Evolutionary conservation across 345 rosid genomes (phyloP).

Genomic region (Lepidium didymum): DNA sequence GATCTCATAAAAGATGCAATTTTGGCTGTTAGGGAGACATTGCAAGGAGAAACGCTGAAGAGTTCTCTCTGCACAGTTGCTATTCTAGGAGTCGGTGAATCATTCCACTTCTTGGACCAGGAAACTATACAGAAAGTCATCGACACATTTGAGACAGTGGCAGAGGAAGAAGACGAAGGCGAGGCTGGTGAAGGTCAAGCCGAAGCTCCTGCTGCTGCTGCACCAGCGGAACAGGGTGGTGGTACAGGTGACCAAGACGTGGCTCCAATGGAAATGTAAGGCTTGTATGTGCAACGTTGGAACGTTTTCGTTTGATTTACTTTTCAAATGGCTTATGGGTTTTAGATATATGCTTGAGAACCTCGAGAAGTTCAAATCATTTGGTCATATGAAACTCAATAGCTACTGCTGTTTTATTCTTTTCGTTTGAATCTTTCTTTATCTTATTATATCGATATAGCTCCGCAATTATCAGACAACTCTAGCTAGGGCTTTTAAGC

Average conservation of each 20-base stretch:
- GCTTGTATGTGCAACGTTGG: conserved; percentile 10
- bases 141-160: conserved; percentile 69
- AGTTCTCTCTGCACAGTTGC: conserved; percentile 90
- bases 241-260: conserved; percentile 40
- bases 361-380: neutral
- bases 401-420: neutral
- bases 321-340: conserved; percentile 9
- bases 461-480: too few species aligned
- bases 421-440: neutral
- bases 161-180: conserved; percentile 46
- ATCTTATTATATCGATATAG: too few species aligned
- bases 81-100: conserved; percentile 73
- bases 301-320: conserved; percentile 10
- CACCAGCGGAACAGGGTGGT: conserved; percentile 35
- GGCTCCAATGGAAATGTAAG: conserved; percentile 89
- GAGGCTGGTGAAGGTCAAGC: conserved; percentile 36
- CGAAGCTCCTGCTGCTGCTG: conserved; percentile 26
- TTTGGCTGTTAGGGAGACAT: conserved; percentile 84
- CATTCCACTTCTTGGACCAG: conserved; percentile 84
- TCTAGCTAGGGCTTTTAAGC: too few species aligned
- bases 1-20: conserved; percentile 89
- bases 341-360: conserved; percentile 7
- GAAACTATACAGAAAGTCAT: conserved; percentile 74
- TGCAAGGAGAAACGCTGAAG: conserved; percentile 91
- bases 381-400: neutral